Percentiles rank a stretch among this genome's conserved stretches.
phyloP scores from a whole-genome alignment of 495 filamentous ascomycete species.

The Neurospora sp. region DNA sequence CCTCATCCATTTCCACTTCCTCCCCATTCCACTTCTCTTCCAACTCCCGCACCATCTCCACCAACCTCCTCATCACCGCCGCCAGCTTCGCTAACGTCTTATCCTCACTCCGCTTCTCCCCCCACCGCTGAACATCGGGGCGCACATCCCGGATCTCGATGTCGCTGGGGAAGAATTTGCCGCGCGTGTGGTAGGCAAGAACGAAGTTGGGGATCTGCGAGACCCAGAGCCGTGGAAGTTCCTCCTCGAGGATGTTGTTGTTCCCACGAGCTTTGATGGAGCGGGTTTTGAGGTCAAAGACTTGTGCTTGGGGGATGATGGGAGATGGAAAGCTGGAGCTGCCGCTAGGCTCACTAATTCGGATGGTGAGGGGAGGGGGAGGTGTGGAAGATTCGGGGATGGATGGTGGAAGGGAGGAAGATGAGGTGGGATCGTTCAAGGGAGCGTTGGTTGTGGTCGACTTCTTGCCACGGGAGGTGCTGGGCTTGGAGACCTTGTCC shows the following conservation, averaged over 20 bases:
- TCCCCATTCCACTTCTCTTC: slow-evolving; percentile 7
- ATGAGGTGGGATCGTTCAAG: no score
- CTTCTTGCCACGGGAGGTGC: no score
- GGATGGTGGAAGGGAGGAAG: no score
- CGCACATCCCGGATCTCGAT: slow-evolving; percentile 38
- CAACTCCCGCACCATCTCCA: background rate
- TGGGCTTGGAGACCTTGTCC: no score
- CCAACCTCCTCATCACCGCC: slow-evolving; percentile 21
- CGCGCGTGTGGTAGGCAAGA: slow-evolving; percentile 45
- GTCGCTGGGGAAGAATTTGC: slow-evolving; percentile 38
- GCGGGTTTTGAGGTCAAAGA: slow-evolving; percentile 64
- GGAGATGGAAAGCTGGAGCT: background rate
- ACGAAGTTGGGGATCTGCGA: slow-evolving; percentile 52
- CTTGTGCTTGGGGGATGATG: slow-evolving; percentile 32
- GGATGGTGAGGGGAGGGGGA: background rate
- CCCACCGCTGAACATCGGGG: slow-evolving; percentile 42
- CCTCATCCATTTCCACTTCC: background rate
- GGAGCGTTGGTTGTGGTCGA: no score
- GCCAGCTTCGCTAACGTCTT: slow-evolving; percentile 26
- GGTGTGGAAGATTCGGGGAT: background rate
- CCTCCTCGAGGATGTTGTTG: slow-evolving; percentile 25
- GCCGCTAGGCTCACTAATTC: background rate
- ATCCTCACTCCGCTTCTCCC: slow-evolving; percentile 29
- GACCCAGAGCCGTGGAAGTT: slow-evolving; percentile 50
- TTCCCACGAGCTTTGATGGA: slow-evolving; percentile 21